These are phyloP conservation scores for Pythium vanterpoolii DNA, from an alignment of 352 stramenopile genomes.

Conservation along the genomic window DNA sequence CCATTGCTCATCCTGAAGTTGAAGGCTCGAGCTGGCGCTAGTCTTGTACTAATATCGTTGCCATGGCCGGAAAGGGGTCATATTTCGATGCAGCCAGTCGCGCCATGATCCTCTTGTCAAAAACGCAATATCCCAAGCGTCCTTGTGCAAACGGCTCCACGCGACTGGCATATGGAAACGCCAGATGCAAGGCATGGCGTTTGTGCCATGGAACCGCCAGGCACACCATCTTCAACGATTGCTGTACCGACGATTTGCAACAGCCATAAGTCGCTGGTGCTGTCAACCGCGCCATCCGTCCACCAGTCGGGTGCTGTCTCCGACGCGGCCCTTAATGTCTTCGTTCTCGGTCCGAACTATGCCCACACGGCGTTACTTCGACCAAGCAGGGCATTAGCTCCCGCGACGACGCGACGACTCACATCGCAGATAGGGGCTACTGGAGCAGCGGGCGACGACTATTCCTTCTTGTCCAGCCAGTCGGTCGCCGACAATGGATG, in stretches of 20 bases:
- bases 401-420: too few relatives aligned
- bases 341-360: slow-evolving; percentile 13
- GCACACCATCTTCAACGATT: background rate
- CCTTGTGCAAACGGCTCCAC: slow-evolving; percentile 45
- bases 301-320: slow-evolving; percentile 36
- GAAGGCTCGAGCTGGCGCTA: background rate
- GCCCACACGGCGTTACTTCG: background rate
- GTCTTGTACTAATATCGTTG: too few relatives aligned
- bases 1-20: background rate
- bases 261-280: slow-evolving; percentile 28
- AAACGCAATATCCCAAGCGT: background rate
- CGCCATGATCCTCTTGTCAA: background rate
- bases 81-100: background rate
- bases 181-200: slow-evolving; percentile 49
- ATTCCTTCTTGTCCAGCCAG: slow-evolving; percentile 22
- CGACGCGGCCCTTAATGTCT: slow-evolving; percentile 45
- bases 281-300: slow-evolving; percentile 26
- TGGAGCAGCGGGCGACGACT: slow-evolving; percentile 45
- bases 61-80: background rate
- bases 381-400: background rate
- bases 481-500: slow-evolving; percentile 4
- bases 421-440: slow-evolving; percentile 67
- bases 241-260: slow-evolving; percentile 5
- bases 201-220: slow-evolving; percentile 17
- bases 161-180: slow-evolving; percentile 56